Conservation (phyloP, 2,329 filamentous ascomycete genomes). For the Trichothecium sympodiale region DNA sequence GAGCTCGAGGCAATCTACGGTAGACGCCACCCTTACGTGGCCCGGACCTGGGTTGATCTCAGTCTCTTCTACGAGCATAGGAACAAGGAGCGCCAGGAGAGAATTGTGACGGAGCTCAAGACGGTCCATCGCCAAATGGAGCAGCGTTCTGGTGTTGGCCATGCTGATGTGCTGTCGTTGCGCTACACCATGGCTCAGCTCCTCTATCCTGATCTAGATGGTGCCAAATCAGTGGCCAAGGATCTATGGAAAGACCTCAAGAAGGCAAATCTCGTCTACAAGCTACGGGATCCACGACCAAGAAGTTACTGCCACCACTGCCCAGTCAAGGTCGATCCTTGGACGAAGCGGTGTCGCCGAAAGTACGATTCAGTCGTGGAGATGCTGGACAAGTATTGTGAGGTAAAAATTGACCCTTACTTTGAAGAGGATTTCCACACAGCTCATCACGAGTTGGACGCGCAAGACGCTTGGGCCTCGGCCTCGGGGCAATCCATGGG, state of each 20-base stretch:
- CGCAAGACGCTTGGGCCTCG: slow-evolving; percentile 24
- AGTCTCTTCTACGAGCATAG: slow-evolving; percentile 27
- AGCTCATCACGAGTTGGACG: slow-evolving; percentile 23
- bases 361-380: slow-evolving; percentile 26
- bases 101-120: slow-evolving; percentile 25
- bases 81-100: slow-evolving; percentile 23
- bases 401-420: slow-evolving; percentile 26
- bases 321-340: slow-evolving; percentile 30
- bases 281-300: slow-evolving; percentile 23
- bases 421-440: slow-evolving; percentile 34
- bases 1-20: slow-evolving; percentile 33
- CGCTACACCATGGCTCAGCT: slow-evolving; percentile 30
- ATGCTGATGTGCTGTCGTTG: slow-evolving; percentile 23
- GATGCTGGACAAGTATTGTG: slow-evolving; percentile 25
- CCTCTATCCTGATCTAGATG: slow-evolving; percentile 23
- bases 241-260: slow-evolving; percentile 26
- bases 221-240: slow-evolving; percentile 22
- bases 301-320: slow-evolving; percentile 32
- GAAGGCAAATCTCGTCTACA: slow-evolving; percentile 21
- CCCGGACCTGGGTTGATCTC: slow-evolving; percentile 29
- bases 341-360: slow-evolving; percentile 29
- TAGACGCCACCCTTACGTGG: slow-evolving; percentile 30
- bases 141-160: slow-evolving; percentile 18
- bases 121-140: slow-evolving; percentile 23
- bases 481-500: slow-evolving; percentile 5